Conservation (phyloP, 257 asterid species). For the Nicotiana obtusifolia region DNA sequence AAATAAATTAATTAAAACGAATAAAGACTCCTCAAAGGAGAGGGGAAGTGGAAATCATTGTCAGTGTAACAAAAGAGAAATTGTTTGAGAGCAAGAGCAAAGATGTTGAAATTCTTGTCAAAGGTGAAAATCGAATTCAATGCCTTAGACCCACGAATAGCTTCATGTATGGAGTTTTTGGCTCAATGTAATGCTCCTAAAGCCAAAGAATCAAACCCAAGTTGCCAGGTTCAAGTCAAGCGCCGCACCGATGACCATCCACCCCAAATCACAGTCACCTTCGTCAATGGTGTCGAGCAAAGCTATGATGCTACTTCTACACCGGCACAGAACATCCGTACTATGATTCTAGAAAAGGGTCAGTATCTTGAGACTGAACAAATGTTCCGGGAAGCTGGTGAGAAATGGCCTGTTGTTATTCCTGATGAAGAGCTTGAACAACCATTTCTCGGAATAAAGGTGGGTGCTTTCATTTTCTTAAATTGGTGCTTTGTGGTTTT, state of each 20-base stretch:
- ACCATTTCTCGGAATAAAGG: slow-evolving; percentile 75
- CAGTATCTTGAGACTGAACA: slow-evolving; percentile 80
- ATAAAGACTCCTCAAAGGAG: neutral
- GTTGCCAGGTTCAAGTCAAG: slow-evolving; percentile 82
- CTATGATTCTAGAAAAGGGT: slow-evolving; percentile 86
- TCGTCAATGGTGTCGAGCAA: slow-evolving; percentile 81
- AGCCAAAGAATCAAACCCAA: slow-evolving; percentile 85
- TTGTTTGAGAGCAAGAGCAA: neutral
- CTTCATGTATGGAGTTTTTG: slow-evolving; percentile 88
- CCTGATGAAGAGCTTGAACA: slow-evolving; percentile 61
- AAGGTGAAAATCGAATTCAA: slow-evolving; percentile 90
- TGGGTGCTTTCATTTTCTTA: slow-evolving; percentile 7
- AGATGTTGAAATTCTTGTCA: slow-evolving; percentile 88
- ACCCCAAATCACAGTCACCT: slow-evolving; percentile 83
- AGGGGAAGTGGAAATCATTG: neutral
- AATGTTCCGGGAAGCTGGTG: slow-evolving; percentile 89
- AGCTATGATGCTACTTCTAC: slow-evolving; percentile 77
- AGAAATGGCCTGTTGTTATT: slow-evolving; percentile 86
- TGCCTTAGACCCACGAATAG: slow-evolving; percentile 78
- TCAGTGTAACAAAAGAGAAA: neutral
- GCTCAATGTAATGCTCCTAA: slow-evolving; percentile 91
- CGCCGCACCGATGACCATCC: slow-evolving; percentile 92
- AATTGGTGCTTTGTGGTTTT: neutral
- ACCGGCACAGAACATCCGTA: slow-evolving; percentile 74
- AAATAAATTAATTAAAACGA: neutral